A percentile compares a stretch with the other conserved stretches of the same genome.
These are phyloP conservation scores for Pseudonitzschia multiseries DNA, from an alignment of 108 stramenopile species.

Conservation along the genomic window DNA sequence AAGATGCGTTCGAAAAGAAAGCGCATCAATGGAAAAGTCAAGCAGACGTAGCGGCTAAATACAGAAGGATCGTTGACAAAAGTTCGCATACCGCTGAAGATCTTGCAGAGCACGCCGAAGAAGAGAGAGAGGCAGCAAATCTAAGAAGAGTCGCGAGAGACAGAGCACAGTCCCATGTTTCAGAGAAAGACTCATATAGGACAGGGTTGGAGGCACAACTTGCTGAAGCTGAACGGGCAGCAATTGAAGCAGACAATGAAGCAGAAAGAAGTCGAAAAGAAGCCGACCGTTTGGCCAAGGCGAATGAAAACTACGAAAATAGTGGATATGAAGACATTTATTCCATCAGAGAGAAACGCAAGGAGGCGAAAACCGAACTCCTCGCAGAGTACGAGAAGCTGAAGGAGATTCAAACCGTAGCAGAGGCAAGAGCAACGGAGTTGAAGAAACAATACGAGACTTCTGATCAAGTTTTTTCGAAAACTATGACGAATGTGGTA, in stretches of 20 bases:
- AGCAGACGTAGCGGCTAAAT: conserved; percentile 57
- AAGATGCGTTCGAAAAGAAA: conserved; percentile 54
- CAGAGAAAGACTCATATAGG: conserved; percentile 49
- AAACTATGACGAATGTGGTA: conserved; percentile 55
- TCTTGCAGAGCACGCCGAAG: conserved; percentile 76
- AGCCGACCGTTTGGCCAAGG: conserved; percentile 47
- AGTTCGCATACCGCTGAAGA: conserved; percentile 62
- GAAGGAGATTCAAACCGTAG: conserved; percentile 45
- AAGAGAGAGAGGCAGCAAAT: conserved; percentile 81
- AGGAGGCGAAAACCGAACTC: conserved; percentile 37
- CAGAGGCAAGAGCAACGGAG: conserved; percentile 45
- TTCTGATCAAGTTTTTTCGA: conserved; percentile 39
- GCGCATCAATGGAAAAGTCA: conserved; percentile 57
- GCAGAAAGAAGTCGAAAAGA: conserved; percentile 54
- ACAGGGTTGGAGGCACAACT: conserved; percentile 63
- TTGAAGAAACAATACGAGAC: conserved; percentile 58
- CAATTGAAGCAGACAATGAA: conserved; percentile 46
- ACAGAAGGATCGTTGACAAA: conserved; percentile 64
- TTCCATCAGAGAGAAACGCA: conserved; percentile 31
- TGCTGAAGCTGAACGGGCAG: conserved; percentile 65
- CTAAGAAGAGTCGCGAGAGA: conserved; percentile 59
- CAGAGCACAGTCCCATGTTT: conserved; percentile 58
- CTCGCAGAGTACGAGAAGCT: conserved; percentile 49
- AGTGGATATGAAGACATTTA: conserved; percentile 15
- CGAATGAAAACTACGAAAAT: conserved; percentile 23